Evolutionary conservation across 805 yeast species (phyloP), one percentile per base, ranked within the genome.

Genomic region (Candida caryicola): DNA sequence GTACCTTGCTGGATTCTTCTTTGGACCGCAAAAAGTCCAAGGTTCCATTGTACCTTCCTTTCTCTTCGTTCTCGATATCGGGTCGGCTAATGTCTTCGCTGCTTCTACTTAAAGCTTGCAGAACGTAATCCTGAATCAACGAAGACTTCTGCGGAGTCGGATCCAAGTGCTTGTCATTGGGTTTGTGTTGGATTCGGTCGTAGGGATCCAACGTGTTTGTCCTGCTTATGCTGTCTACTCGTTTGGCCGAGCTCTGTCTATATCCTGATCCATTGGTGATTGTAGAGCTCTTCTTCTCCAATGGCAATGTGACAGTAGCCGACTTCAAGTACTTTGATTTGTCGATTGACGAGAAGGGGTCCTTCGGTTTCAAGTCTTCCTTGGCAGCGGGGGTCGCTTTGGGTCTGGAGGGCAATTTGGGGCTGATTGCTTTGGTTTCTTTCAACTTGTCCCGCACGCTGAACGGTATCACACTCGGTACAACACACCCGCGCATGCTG

Each of bases 401-500:
- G 7, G 33, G 21, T 13, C 29, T 17, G 17, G 12, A 6, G 4
- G 37, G 32, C 13, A 15, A 21, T 17, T 34, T 34, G 15, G 23
- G 33, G 6, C 4, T 8, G 15, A 5, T 15, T n/a, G 4, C 31
- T 5, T 28, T 4, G 4, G 12, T 15, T 14, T 27, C 6, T 7
- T 17, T 17, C 2, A 21, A 14, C 3, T 9, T n/a, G 16, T 29
- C 21, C 23, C 28, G 28, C 13, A 66, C 66, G 13, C 69, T 59
- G 38, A 60, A 55, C 2, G 74, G 74, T 29, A 66, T 55, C 59
- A 75, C 65, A 41, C 57, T 55, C 1, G 76, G 69, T 28, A 63
- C 44, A 23, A 71, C 71, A 9, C 66, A 53, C 15, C 76, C 74
- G 56, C 78, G 74, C 76, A 85, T 76, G 35, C 68, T 67, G 43